These are phyloP conservation scores for Suillus bovinus DNA, from an alignment of 768 basidiomycete species.

Conservation along the genomic window DNA sequence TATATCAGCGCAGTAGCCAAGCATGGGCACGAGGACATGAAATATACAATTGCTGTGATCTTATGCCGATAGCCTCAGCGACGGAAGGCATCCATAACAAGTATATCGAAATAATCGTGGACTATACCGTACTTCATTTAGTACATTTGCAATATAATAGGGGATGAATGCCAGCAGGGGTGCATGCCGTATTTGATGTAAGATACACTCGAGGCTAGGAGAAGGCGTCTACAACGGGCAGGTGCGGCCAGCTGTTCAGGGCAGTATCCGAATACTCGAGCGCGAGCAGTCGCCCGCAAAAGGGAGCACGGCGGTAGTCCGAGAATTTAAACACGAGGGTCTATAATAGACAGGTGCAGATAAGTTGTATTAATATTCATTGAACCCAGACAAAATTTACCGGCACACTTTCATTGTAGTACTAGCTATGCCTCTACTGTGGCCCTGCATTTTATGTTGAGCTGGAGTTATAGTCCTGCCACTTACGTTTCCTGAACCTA, in stretches of 20 bases:
- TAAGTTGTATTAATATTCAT: neutral
- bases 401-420: neutral
- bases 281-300: neutral
- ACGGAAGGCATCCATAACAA: neutral
- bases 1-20: neutral
- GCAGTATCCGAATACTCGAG: neutral
- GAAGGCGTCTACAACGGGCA: neutral
- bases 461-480: neutral
- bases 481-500: neutral
- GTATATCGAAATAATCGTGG: neutral
- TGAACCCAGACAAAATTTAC: neutral
- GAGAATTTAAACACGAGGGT: neutral
- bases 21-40: neutral
- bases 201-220: neutral
- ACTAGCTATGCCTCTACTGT: neutral
- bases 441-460: neutral
- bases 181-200: neutral
- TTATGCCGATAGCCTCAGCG: neutral
- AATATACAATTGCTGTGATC: neutral
- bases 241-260: neutral
- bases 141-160: neutral
- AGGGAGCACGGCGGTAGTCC: neutral
- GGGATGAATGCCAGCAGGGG: neutral
- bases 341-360: neutral
- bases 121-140: neutral